Conservation (phyloP, 2,329 filamentous ascomycete genomes). For the Colletotrichum sp. region DNA sequence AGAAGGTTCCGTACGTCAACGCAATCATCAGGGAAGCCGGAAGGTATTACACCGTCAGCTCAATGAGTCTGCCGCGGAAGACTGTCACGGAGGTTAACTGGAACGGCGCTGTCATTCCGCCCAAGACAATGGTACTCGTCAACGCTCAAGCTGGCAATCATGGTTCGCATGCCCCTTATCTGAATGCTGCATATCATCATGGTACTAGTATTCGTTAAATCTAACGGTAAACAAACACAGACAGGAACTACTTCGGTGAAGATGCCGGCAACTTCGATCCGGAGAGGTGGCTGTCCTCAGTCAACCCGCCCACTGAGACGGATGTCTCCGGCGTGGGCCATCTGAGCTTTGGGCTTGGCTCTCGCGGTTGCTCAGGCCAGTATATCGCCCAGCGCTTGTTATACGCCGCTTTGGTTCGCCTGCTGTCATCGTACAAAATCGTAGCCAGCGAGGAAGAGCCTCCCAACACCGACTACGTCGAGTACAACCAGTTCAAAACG, state of each 20-base stretch:
- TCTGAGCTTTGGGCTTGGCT: background rate
- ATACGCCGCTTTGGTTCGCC: background rate
- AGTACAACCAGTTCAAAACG: constrained; percentile 62
- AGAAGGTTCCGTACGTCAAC: background rate
- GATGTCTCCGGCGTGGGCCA: background rate
- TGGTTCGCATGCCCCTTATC: background rate
- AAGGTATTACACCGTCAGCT: background rate
- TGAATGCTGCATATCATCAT: background rate
- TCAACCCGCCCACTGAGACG: background rate
- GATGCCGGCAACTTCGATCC: background rate
- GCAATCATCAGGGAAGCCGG: background rate
- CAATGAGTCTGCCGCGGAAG: background rate
- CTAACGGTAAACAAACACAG: background rate
- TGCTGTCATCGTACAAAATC: background rate
- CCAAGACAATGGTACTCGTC: background rate
- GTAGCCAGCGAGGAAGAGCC: background rate
- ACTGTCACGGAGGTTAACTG: background rate
- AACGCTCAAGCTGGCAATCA: background rate
- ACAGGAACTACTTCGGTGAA: background rate
- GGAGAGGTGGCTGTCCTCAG: background rate
- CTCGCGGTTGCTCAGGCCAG: background rate
- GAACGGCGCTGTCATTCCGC: background rate
- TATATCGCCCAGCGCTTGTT: background rate
- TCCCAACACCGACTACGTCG: constrained; percentile 59
- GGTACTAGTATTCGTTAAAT: background rate